Base-by-base conservation (phyloP, 495 filamentous ascomycete genomes). In the Tuber indicum region DNA sequence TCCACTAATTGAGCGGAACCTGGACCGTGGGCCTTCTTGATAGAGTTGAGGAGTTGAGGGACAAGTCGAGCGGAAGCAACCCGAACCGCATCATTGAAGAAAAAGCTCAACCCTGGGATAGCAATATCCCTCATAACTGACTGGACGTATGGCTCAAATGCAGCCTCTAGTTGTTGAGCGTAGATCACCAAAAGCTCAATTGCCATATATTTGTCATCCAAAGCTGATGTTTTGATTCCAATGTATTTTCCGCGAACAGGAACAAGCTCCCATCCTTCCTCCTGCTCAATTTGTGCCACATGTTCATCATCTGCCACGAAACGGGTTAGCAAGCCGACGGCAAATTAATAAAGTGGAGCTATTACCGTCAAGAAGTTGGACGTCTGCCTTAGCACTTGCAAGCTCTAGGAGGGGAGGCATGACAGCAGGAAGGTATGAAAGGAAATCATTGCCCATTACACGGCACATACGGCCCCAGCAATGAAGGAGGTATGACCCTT, bases 401-500 rank as follows among this genome's bases (percentile, higher is more conserved):
- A 98, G 88, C 80, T 96, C 89, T 75, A 97, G 87, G 75, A 99
- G 88, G 70, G 96, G 96, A 26, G 95, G 95, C 91, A 99, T 98
- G 69, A 99, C 96, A 74, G 90, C 93, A 10, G 91, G 89, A 70
- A 98, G 88, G 86, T 94, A 99, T 39, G 94, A 94, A 23, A 98
- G 88, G 84, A 99, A 99, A 79, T 96, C 94, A 69, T 88, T 86
- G 70, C 91, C 94, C 75, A 99, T 88, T 32, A 98, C 95, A 71
- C 96, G 91, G 85, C 94, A 98, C 96, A 99, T 98, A 43, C 96
- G 90, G 71, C 96, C 96, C 96, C 96, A 99, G 86, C 96, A 99
- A 87, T 99, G 96, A 82, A 98, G 92, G 26, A 99, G 89, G 84
- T 99, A 99, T 79, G 95, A 93, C 14, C 93, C 93, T 85, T 99